These are phyloP conservation scores for Populus hybrid DNA, from an alignment of 441 rosid genomes.

Conservation along the genomic window DNA sequence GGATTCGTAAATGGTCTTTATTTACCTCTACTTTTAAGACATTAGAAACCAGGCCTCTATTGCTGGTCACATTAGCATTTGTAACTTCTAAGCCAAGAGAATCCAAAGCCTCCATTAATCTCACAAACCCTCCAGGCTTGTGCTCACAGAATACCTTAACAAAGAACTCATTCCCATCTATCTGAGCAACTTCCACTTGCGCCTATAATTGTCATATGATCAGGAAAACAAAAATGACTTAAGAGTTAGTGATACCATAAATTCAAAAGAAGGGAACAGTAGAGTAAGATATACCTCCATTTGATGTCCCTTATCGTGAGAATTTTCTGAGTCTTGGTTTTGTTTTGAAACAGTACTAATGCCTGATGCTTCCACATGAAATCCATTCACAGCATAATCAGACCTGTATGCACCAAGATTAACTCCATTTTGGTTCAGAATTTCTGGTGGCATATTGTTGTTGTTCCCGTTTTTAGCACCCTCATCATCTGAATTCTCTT, in stretches of 20 bases:
- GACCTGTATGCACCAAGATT: slow-evolving; percentile 22
- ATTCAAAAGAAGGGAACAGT: not conserved
- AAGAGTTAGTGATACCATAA: not conserved
- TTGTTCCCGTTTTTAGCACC: slow-evolving; percentile 35
- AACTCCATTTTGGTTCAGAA: slow-evolving; percentile 29
- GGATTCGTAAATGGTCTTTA: not conserved
- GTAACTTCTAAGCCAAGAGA: slow-evolving; percentile 80
- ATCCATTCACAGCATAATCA: slow-evolving; percentile 24
- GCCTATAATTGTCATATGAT: slow-evolving; percentile 33
- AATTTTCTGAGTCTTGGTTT: slow-evolving; percentile 40
- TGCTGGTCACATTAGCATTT: slow-evolving; percentile 77
- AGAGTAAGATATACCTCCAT: slow-evolving; percentile 61
- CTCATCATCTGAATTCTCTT: slow-evolving; percentile 69
- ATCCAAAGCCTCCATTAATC: slow-evolving; percentile 78
- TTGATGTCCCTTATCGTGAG: slow-evolving; percentile 66
- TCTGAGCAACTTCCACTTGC: slow-evolving; percentile 86
- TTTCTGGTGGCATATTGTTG: slow-evolving; percentile 36
- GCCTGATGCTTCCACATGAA: slow-evolving; percentile 39
- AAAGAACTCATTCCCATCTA: slow-evolving; percentile 79
- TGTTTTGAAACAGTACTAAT: slow-evolving; percentile 35
- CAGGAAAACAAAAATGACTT: not conserved
- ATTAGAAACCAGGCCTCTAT: slow-evolving; percentile 74
- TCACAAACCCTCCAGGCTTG: slow-evolving; percentile 76
- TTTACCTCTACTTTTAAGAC: slow-evolving; percentile 85
- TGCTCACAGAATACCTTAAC: slow-evolving; percentile 89